Conservation (phyloP, 495 filamentous ascomycete species). For the Aspergillus sparsus region DNA sequence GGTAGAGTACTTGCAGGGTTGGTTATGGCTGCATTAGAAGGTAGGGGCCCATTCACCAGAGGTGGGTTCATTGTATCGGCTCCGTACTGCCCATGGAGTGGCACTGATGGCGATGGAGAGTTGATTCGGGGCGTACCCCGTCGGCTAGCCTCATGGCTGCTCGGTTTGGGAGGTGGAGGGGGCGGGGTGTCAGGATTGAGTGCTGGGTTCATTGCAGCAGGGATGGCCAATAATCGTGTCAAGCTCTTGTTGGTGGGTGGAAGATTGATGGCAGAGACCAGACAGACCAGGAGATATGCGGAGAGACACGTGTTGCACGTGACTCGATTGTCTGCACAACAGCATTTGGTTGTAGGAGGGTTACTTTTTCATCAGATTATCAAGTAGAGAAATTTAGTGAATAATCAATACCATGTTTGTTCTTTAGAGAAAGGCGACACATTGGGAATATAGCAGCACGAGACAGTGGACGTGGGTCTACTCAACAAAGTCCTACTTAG, state of each 20-base stretch:
- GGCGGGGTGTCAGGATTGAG: conserved; percentile 60
- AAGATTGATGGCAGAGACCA: conserved; percentile 1
- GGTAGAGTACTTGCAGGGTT: conserved; percentile 26
- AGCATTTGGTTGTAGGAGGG: too few relatives aligned
- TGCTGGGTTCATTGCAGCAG: conserved; percentile 31
- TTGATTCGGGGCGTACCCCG: conserved; percentile 58
- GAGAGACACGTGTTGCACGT: conserved; percentile 3
- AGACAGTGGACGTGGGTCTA: too few relatives aligned
- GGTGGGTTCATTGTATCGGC: conserved; percentile 24
- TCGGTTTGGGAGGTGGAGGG: conserved; percentile 71
- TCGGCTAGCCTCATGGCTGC: conserved; percentile 66
- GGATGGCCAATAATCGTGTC: conserved; percentile 12
- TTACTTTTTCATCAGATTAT: neutral
- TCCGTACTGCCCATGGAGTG: conserved; percentile 28
- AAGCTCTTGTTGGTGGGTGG: conserved; percentile 2
- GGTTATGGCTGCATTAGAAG: conserved; percentile 20
- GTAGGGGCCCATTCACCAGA: conserved; percentile 22
- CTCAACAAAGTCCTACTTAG: too few relatives aligned
- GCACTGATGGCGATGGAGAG: conserved; percentile 35
- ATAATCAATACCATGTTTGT: too few relatives aligned
- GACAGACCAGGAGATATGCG: conserved; percentile 4
- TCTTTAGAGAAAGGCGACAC: too few relatives aligned
- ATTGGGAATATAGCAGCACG: too few relatives aligned
- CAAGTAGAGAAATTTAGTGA: too few relatives aligned
- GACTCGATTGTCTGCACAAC: too few relatives aligned